Base-by-base conservation (phyloP, 2,329 filamentous ascomycete genomes). In the Aureobasidium sp. region DNA sequence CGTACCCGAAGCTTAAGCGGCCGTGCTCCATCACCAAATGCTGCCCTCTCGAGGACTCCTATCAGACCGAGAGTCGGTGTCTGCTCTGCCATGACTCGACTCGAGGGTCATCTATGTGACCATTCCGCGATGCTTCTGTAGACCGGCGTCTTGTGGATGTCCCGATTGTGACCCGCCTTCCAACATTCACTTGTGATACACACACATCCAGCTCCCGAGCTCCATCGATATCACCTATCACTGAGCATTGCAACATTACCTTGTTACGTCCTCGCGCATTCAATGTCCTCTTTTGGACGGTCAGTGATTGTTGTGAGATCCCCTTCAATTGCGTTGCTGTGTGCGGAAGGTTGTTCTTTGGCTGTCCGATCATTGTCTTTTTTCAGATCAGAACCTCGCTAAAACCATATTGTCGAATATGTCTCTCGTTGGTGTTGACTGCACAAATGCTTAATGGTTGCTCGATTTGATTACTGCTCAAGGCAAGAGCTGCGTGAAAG, bases 1-100 rank as follows among this genome's bases (percentile, higher is more conserved):
- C 53, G 31, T 57, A 57, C 39, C 53, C 53, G 53, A 57, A 57
- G 37, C 31, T 58, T 58, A 48, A 58, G 55, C 55, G 55, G 31
- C 42, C 41, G 25, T 48, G 25, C 45, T 53, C 14, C 41, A 29
- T 48, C 55, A 42, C 27, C 52, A 55, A 55, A 7, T 44, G 42
- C 27, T 48, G 31, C 34, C n/a, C 31, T 17, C 14, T 52, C 34
- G 31, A 51, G 29, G 12, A 20, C 14, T 48, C 15, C 44, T 27
- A 17, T 17, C 14, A 42, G 52, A 55, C 20, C 25, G 17, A 9
- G 5, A 17, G 42, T 20, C 29, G 45, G 27, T 57, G 15, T 57
- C 9, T 47, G 8, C n/a, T 15, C 17, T 5, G 27, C 12, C 17
- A 25, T n/a, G 29, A n/a, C 36, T 34, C 37, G 7, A 9, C 29